Conservation (phyloP, 2,329 filamentous ascomycete genomes). For the Trichoderma citrinoviride region DNA sequence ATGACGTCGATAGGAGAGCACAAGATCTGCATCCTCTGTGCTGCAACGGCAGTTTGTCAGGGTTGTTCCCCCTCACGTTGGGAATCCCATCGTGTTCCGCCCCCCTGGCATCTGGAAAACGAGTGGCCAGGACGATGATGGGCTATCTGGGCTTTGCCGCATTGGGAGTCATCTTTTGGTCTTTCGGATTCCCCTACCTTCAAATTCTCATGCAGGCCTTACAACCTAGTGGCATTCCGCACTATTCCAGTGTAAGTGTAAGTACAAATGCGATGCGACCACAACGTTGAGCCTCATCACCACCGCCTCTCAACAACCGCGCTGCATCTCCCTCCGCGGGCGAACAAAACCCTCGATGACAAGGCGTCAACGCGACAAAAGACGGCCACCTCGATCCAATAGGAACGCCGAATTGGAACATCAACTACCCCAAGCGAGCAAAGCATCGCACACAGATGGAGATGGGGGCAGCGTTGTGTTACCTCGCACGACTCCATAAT, state of each 20-base stretch:
- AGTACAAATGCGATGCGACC: not conserved
- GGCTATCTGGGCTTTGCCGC: not conserved
- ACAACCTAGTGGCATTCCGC: not conserved
- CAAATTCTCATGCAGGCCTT: not conserved
- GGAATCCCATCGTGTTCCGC: not conserved
- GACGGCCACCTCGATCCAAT: conserved; percentile 6
- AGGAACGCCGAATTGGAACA: not conserved
- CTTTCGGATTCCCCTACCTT: not conserved
- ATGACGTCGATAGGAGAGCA: not conserved
- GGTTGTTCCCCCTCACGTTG: not conserved
- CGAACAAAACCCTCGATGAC: not conserved
- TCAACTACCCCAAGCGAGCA: not conserved
- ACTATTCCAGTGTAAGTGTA: not conserved
- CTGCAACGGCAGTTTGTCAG: not conserved
- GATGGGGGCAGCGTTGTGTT: not conserved
- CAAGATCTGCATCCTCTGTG: not conserved
- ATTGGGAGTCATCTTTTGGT: not conserved
- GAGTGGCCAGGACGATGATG: not conserved
- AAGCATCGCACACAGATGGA: not conserved
- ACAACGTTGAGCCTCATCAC: not conserved
- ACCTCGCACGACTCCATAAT: not conserved
- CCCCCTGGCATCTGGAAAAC: not conserved
- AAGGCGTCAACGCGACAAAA: not conserved
- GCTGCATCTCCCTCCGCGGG: not conserved
- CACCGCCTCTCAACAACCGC: not conserved